Evolutionary conservation across 768 basidiomycete genomes (phyloP).

Genomic region (Kwoniella newhampshirensis): DNA sequence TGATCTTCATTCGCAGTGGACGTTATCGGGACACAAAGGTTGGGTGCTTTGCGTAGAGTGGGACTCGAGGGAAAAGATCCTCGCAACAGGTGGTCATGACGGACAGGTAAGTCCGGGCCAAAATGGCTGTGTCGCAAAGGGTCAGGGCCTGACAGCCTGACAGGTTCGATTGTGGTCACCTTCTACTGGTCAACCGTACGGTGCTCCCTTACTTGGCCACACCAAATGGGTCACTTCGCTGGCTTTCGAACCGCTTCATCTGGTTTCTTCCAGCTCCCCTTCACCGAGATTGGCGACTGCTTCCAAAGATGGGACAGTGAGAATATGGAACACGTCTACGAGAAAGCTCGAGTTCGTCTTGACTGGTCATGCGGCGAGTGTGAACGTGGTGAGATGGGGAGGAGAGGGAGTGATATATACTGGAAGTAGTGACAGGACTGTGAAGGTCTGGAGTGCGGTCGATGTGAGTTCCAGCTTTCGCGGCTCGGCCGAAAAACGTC

Average conservation of each 20-base stretch:
- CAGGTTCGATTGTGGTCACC: conserved; percentile 89
- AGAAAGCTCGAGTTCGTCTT: conserved; percentile 76
- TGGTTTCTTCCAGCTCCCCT: conserved; percentile 60
- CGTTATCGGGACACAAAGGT: conserved; percentile 81
- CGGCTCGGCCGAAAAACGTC: neutral
- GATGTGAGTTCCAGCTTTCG: conserved; percentile 61
- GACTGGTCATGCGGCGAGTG: conserved; percentile 88
- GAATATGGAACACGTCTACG: conserved; percentile 81
- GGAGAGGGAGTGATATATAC: conserved; percentile 90
- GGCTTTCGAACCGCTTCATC: conserved; percentile 93
- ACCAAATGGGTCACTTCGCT: conserved; percentile 94
- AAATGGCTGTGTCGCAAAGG: no score
- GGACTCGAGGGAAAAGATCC: conserved; percentile 85
- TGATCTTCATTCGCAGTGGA: conserved; percentile 55
- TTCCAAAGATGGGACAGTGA: conserved; percentile 92
- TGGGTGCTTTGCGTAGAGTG: conserved; percentile 98
- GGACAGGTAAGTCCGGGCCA: conserved; percentile 72
- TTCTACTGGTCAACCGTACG: conserved; percentile 80
- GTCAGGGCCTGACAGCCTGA: no score
- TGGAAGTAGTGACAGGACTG: conserved; percentile 88
- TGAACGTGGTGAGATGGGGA: conserved; percentile 95
- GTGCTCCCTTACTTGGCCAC: conserved; percentile 87
- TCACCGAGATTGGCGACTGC: conserved; percentile 86
- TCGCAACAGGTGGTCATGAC: conserved; percentile 93
- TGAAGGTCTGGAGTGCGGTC: conserved; percentile 89